Evolutionary conservation across 495 filamentous ascomycete species (phyloP), one percentile per base, ranked within the genome.

Genomic region (Chaetomium cochliodes): DNA sequence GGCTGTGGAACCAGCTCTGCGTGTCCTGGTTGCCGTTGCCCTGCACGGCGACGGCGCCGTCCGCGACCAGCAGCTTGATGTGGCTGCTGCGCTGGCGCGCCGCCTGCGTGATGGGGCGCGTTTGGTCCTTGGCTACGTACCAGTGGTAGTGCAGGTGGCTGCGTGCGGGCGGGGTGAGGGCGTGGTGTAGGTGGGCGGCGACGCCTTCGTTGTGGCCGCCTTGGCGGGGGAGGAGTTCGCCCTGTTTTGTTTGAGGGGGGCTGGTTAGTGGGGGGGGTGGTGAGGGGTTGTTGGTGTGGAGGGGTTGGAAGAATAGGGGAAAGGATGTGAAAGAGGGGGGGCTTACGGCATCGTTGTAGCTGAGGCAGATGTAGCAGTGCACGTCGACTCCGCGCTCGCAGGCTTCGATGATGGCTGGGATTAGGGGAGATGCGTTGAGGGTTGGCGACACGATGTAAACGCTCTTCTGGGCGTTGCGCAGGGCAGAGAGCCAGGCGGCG

Each of bases 11-110:
- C 85, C 87, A 93, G 63, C 81, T 85, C 77, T 93, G 90, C n/a
- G 90, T 91, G 60, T 93, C 90, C 69, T 90, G 85, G 70, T 93
- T 93, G 0, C 90, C 90, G 66, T 85, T 90, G 7, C 89, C 88
- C 77, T 88, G 82, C 54, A 92, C 87, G 15, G 82, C 87, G 65
- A 93, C 76, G 51, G 76, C 78, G 46, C 82, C 85, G 70, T 93
- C 90, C 5, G 86, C 83, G 60, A 93, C 85, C 76, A 93, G 84
- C 53, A 93, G 74, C 71, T 93, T 93, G 72, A 92, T 77, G 70
- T 92, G 89, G 70, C 88, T 91, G 69, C 81, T 85, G 3, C 90
- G 81, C 30, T 80, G 75, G 70, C 89, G 87, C 69, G 81, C 83
- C 12, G 73, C 76, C 37, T 87, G 85, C 41, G 85, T 79, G 49